Base-by-base conservation (phyloP, 495 filamentous ascomycete genomes). In the Hypomontagnella monticulosa region DNA sequence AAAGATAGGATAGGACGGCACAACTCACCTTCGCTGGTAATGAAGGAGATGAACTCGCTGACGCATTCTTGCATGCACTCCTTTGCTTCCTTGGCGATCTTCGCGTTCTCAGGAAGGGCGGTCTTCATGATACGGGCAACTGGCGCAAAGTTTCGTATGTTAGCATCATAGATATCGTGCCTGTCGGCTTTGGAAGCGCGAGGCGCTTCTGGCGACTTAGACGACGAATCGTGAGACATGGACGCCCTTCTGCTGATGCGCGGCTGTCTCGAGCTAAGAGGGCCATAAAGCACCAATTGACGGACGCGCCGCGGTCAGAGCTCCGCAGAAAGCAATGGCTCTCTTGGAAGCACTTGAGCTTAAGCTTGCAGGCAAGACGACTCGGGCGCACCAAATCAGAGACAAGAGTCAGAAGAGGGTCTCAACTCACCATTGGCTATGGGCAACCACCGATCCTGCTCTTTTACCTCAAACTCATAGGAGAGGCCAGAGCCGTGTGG, bases 41-140 rank as follows among this genome's bases (percentile, higher is more conserved):
- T 99, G 82, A 99, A 99, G 14, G 94, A 97, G 82, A 99, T 99
- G 79, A 98, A 99, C 84, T 99, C 95, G 89, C 93, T 97, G 61
- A 99, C 95, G 72, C 95, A 99, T 80, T 99, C 95, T 77, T 99
- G 95, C 95, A 99, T 98, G 80, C 95, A 99, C 75, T 99, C 95
- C 76, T 99, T 99, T 32, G 95, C 95, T 77, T 99, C 95, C 73
- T 99, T 99, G 40, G 95, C 95, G 64, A 99, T 99, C 83, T 99
- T 99, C 56, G 95, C 95, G 76, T 99, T 99, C 66, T 99, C 96
- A 12, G 95, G 95, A 19, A 99, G 82, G 2, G 95, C 95, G 54
- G 89, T 88, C 76, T 99, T 99, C 95, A 99, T 99, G 75, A 99
- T 98, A 46, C 95, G 93, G 68, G 95, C 95, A 72, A 99, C 95